Evolutionary conservation across 2,329 filamentous ascomycete species (phyloP).

Genomic region (Neofusicoccum umdonicola): DNA sequence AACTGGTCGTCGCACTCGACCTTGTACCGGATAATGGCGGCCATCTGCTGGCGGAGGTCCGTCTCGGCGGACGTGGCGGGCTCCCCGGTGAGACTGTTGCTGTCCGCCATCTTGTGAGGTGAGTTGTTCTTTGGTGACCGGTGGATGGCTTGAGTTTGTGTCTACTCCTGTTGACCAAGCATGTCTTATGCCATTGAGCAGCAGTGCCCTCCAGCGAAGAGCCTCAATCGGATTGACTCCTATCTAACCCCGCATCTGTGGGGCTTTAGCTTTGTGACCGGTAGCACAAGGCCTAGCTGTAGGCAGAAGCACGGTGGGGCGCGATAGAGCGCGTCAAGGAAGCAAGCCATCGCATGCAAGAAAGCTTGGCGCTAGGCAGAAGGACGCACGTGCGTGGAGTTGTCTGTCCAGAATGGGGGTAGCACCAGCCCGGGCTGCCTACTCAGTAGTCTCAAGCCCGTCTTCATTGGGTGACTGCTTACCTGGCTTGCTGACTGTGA

Average conservation of each 20-base stretch:
- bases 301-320: neutral
- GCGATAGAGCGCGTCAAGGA: no score
- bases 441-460: no score
- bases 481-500: no score
- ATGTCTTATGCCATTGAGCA: neutral
- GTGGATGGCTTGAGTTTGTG: no score
- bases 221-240: neutral
- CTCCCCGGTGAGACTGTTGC: neutral
- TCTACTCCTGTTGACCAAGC: no score
- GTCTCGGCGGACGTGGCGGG: neutral
- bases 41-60: conserved; percentile 1
- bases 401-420: no score
- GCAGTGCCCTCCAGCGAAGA: neutral
- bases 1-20: conserved; percentile 11
- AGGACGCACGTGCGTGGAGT: neutral
- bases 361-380: conserved; percentile 4
- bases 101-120: neutral
- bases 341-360: no score
- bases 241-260: conserved; percentile 1
- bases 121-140: no score
- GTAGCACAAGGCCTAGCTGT: neutral
- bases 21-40: conserved; percentile 1
- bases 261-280: neutral
- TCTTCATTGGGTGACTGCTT: no score
- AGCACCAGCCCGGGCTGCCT: no score